Percentiles rank a stretch among this genome's conserved stretches.
phyloP scores from a whole-genome alignment of 805 yeast genomes.

The Ogataea naganishii region DNA sequence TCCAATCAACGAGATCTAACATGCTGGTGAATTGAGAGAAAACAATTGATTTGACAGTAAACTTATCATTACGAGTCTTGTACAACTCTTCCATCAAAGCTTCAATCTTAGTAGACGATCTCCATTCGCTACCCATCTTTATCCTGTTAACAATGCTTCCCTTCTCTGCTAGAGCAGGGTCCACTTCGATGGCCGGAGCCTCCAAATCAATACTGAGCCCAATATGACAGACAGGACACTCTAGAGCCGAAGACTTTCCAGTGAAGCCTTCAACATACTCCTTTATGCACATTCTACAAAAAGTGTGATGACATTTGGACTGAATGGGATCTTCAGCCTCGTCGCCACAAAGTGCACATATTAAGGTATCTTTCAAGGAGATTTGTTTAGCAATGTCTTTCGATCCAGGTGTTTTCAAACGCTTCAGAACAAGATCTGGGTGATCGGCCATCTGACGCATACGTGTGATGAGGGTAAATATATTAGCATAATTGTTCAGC shows the following conservation, averaged over 20 bases:
- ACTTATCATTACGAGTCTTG: slow-evolving; percentile 73
- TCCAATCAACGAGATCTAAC: slow-evolving; percentile 95
- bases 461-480: slow-evolving; percentile 89
- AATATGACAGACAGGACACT: slow-evolving; percentile 96
- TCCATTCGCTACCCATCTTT: slow-evolving; percentile 73
- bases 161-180: slow-evolving; percentile 44
- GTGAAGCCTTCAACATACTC: slow-evolving; percentile 82
- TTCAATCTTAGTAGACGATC: slow-evolving; percentile 92
- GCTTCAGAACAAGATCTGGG: slow-evolving; percentile 86
- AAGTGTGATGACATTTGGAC: slow-evolving; percentile 87
- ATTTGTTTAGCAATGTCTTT: slow-evolving; percentile 22
- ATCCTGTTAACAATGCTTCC: slow-evolving; percentile 81
- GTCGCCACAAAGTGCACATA: slow-evolving; percentile 93
- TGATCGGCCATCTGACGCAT: slow-evolving; percentile 99
- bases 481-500: slow-evolving; percentile 91
- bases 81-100: slow-evolving; percentile 92
- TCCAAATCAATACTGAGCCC: slow-evolving; percentile 83
- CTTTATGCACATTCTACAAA: slow-evolving; percentile 85
- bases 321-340: slow-evolving; percentile 97
- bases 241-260: slow-evolving; percentile 48
- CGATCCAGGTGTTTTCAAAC: slow-evolving; percentile 36
- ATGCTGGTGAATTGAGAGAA: slow-evolving; percentile 96
- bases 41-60: slow-evolving; percentile 91
- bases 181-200: slow-evolving; percentile 77
- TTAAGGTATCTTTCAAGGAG: slow-evolving; percentile 37